These are phyloP conservation scores for Neospermospora avenae DNA, from an alignment of 2,329 filamentous ascomycete species.

Conservation along the genomic window DNA sequence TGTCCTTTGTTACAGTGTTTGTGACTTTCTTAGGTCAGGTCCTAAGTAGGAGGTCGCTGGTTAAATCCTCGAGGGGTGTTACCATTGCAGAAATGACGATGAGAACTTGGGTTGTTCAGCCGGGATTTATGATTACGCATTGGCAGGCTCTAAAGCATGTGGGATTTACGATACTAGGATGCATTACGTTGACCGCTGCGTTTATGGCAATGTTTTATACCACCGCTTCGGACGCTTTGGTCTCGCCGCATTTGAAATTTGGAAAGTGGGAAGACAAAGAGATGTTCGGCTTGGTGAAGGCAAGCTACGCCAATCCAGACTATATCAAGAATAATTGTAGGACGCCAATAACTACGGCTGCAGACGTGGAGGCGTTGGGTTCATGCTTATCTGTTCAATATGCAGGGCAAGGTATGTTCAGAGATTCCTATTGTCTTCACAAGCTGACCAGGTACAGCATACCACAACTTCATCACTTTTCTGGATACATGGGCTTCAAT, in stretches of 20 bases:
- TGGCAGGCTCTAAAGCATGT: constrained; percentile 63
- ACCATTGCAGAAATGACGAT: constrained; percentile 76
- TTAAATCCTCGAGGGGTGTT: constrained; percentile 58
- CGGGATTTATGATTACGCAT: constrained; percentile 69
- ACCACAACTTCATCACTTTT: constrained; percentile 66
- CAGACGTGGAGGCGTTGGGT: constrained; percentile 40
- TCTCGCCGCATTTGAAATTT: constrained; percentile 67
- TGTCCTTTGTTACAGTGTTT: constrained; percentile 75
- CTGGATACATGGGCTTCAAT: constrained; percentile 52
- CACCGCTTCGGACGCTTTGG: constrained; percentile 71
- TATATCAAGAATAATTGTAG: constrained; percentile 57
- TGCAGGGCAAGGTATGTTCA: constrained; percentile 53
- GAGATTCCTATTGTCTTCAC: not conserved
- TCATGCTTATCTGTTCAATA: constrained; percentile 70
- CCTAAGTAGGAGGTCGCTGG: constrained; percentile 65
- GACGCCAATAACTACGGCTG: constrained; percentile 52
- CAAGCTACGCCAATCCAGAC: constrained; percentile 59
- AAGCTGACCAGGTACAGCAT: constrained; percentile 40
- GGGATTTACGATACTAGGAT: constrained; percentile 59
- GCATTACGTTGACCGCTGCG: constrained; percentile 61
- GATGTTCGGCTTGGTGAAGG: constrained; percentile 54
- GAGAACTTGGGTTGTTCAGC: constrained; percentile 71
- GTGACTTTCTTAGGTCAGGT: constrained; percentile 73
- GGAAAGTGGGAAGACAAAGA: constrained; percentile 47
- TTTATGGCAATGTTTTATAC: constrained; percentile 70